Evolutionary conservation across 2,329 filamentous ascomycete species (phyloP).

Genomic region (Scopulariopsis brevicaulis): DNA sequence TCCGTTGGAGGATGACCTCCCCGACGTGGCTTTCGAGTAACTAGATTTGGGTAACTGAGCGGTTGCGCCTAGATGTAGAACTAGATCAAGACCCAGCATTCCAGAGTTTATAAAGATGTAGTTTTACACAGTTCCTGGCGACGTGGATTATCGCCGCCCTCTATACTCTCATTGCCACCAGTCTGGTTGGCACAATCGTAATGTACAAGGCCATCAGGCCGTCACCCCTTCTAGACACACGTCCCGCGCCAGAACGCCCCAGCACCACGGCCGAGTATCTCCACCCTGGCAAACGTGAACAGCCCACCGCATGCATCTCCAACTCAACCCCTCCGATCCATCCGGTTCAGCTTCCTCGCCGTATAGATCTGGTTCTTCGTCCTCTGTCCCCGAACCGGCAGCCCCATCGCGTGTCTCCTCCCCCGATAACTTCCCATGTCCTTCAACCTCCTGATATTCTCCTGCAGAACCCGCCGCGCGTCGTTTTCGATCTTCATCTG

Average conservation of each 20-base stretch:
- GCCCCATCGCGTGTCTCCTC: constrained; percentile 79
- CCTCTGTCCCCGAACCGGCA: constrained; percentile 84
- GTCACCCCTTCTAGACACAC: not conserved
- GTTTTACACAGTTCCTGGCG: not conserved
- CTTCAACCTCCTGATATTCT: constrained; percentile 77
- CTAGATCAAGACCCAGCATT: not conserved
- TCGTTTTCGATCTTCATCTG: constrained; percentile 94
- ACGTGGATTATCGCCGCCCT: not conserved
- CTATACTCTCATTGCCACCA: not conserved
- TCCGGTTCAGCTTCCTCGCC: constrained; percentile 49
- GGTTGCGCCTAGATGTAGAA: not conserved
- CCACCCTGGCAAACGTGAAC: not conserved
- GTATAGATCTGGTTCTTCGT: constrained; percentile 64
- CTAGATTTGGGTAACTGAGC: not conserved
- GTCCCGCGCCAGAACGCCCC: not conserved
- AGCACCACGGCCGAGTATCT: not conserved
- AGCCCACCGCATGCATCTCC: not conserved
- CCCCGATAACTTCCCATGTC: constrained; percentile 89
- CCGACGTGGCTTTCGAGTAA: not conserved
- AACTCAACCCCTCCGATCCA: constrained; percentile 32
- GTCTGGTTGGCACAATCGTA: not conserved
- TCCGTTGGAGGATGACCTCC: constrained; percentile 40
- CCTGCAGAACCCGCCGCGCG: constrained; percentile 61
- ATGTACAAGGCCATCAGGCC: not conserved
- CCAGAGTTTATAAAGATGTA: not conserved